Conservation (phyloP, 225 moss, liverwort and hornwort species). For the Asterella californica region DNA sequence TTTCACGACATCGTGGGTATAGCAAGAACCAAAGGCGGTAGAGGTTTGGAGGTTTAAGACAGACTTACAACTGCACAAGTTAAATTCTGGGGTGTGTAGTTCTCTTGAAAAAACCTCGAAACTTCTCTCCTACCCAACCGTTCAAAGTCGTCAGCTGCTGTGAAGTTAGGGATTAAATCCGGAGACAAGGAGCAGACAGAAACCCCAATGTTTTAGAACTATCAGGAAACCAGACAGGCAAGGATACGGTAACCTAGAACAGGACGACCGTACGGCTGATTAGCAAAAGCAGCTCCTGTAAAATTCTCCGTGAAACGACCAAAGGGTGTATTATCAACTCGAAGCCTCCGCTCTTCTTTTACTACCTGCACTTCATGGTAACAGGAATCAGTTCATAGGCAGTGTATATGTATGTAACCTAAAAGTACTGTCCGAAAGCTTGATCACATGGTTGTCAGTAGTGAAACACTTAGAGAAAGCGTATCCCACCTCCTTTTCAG, state of each 20-base stretch:
- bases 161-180: not conserved
- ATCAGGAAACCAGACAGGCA: not conserved
- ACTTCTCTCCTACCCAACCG: conserved; percentile 41
- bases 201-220: not conserved
- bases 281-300: conserved; percentile 34
- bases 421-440: not conserved
- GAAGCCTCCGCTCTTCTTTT: conserved; percentile 41
- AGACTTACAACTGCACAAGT: conserved; percentile 38
- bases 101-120: conserved; percentile 32
- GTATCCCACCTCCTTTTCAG: conserved; percentile 36
- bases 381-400: not conserved
- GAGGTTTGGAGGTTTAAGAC: not conserved
- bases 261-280: conserved; percentile 37
- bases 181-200: not conserved
- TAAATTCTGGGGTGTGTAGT: conserved; percentile 33
- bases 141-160: conserved; percentile 41
- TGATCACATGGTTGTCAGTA: not conserved
- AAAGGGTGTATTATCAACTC: conserved; percentile 44
- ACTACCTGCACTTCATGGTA: conserved; percentile 27
- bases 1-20: not conserved
- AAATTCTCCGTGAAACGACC: conserved; percentile 38
- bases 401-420: not conserved
- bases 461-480: not conserved
- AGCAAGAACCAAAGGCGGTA: not conserved
- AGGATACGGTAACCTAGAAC: conserved; percentile 48